Percentiles rank a stretch among this genome's conserved stretches.
Evolutionary conservation across 148 eudicot genomes (phyloP).

Genomic region (Spergularia marina): DNA sequence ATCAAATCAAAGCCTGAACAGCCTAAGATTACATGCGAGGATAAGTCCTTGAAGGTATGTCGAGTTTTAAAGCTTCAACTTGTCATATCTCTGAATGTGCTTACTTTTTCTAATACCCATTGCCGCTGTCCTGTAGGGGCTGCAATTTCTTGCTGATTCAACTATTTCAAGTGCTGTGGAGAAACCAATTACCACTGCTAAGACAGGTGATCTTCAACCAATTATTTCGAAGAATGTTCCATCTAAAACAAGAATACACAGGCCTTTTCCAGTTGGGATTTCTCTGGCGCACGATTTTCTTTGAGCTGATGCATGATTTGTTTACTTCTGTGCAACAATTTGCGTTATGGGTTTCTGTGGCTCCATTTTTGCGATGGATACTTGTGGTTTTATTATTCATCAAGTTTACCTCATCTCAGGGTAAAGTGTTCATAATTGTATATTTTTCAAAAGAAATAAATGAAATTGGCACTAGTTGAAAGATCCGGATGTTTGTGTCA

Average conservation of each 20-base stretch:
- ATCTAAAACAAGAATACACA: slow-evolving; percentile 57
- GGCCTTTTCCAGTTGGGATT: slow-evolving; percentile 70
- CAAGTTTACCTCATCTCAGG: not conserved
- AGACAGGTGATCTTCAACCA: slow-evolving; percentile 28
- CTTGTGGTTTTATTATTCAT: slow-evolving; percentile 13
- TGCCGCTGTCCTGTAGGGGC: slow-evolving; percentile 48
- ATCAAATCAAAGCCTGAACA: slow-evolving; percentile 46
- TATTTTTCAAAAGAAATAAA: slow-evolving; percentile 9
- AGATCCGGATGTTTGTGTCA: no score
- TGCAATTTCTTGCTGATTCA: slow-evolving; percentile 59
- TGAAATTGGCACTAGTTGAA: not conserved
- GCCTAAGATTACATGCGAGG: slow-evolving; percentile 44
- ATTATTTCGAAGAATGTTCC: slow-evolving; percentile 31
- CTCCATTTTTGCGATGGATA: slow-evolving; percentile 12
- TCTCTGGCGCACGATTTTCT: slow-evolving; percentile 46
- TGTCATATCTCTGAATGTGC: not conserved
- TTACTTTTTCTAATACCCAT: slow-evolving; percentile 23
- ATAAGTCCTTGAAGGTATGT: slow-evolving; percentile 57
- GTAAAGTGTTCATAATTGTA: slow-evolving; percentile 11
- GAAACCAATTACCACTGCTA: slow-evolving; percentile 34
- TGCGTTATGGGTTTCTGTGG: slow-evolving; percentile 6
- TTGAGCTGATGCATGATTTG: slow-evolving; percentile 31
- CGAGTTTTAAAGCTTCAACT: not conserved
- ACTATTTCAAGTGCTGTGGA: slow-evolving; percentile 32
- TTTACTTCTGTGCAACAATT: slow-evolving; percentile 11